Conservation (phyloP, 1,139 yeast genomes). For the Yamadazyma diospyri region DNA sequence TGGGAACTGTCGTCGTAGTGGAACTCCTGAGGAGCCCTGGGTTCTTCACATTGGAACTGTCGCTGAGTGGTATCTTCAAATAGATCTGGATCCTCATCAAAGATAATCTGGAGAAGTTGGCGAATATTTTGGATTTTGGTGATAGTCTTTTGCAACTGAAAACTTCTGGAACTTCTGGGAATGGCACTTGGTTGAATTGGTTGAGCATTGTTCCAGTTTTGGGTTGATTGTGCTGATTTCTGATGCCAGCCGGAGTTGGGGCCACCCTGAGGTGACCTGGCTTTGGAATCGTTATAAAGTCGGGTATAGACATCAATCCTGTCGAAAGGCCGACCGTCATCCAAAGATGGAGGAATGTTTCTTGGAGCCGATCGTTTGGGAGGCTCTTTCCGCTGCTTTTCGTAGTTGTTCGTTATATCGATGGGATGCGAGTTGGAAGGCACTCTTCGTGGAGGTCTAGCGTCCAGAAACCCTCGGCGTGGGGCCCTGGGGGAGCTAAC, state of each 20-base stretch:
- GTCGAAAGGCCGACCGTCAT: slow-evolving; percentile 3
- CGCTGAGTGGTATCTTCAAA: slow-evolving; percentile 14
- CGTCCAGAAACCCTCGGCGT: neutral
- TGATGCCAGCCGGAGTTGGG: too few relatives aligned
- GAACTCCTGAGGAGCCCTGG: slow-evolving; percentile 10
- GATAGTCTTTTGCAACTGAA: slow-evolving; percentile 9
- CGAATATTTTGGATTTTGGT: slow-evolving; percentile 16
- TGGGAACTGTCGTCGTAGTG: slow-evolving; percentile 4
- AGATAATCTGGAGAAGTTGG: slow-evolving; percentile 20
- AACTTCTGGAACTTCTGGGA: slow-evolving; percentile 8
- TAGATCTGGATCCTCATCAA: slow-evolving; percentile 21
- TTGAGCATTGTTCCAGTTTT: neutral
- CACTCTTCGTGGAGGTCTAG: slow-evolving; percentile 5
- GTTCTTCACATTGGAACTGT: slow-evolving; percentile 5
- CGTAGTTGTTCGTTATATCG: slow-evolving; percentile 14
- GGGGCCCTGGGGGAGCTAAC: neutral
- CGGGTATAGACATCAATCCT: slow-evolving; percentile 17
- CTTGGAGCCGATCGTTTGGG: slow-evolving; percentile 10
- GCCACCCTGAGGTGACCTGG: too few relatives aligned
- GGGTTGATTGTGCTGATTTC: too few relatives aligned
- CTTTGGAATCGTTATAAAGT: slow-evolving; percentile 13
- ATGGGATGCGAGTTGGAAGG: slow-evolving; percentile 8
- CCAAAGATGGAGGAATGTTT: slow-evolving; percentile 10
- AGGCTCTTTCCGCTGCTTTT: slow-evolving; percentile 4
- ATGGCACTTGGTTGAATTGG: neutral